Evolutionary conservation across 2,329 filamentous ascomycete species (phyloP).

Genomic region (Fusarium scirpi): DNA sequence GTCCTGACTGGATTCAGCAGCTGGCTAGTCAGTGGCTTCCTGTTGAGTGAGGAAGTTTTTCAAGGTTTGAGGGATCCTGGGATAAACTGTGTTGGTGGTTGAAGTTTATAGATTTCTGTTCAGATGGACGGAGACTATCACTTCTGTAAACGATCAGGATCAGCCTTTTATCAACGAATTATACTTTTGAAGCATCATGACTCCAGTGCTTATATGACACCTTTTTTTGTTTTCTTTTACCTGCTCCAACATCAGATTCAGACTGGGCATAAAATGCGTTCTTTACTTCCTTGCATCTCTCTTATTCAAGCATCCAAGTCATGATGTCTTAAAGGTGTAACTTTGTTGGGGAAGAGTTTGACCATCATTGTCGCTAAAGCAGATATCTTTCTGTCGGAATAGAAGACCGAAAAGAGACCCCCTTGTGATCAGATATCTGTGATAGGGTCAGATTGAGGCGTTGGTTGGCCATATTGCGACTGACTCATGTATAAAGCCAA

Average conservation of each 20-base stretch:
- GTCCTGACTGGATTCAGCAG: slow-evolving; percentile 12
- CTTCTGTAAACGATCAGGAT: background rate
- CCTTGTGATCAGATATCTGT: background rate
- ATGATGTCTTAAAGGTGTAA: background rate
- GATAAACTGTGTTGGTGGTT: background rate
- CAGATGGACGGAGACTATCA: background rate
- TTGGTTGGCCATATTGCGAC: background rate
- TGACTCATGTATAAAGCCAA: background rate
- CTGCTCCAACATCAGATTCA: accelerated
- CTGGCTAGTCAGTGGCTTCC: slow-evolving; percentile 33
- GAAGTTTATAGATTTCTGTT: background rate
- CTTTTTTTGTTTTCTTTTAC: background rate
- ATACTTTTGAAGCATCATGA: background rate
- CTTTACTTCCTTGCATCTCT: background rate
- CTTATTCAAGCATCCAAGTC: background rate
- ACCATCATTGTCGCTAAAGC: accelerated
- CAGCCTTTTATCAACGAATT: background rate
- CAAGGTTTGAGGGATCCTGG: background rate
- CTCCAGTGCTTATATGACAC: background rate
- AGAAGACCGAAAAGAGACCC: background rate
- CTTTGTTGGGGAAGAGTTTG: background rate
- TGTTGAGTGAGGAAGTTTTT: background rate
- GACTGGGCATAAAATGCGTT: background rate
- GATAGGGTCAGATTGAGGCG: background rate
- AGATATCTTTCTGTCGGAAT: accelerated